A percentile compares a stretch with the other conserved stretches of the same genome.
Conservation (phyloP, 2,329 filamentous ascomycete species). For the Penicillium sp. region DNA sequence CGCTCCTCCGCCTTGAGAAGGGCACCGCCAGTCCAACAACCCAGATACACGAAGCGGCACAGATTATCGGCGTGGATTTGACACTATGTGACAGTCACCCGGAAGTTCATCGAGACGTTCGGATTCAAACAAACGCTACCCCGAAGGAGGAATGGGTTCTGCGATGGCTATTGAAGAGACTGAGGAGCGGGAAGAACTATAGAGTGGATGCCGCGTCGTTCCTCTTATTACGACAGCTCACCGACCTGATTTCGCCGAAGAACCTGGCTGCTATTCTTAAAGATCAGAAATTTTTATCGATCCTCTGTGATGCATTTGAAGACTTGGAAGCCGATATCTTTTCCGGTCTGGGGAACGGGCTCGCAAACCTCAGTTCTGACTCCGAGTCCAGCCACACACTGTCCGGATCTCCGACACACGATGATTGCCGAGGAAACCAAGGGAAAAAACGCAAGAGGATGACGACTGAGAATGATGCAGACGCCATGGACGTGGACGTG, state of each 20-base stretch:
- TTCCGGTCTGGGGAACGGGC: constrained; percentile 20
- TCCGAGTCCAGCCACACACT: constrained; percentile 33
- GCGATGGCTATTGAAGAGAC: constrained; percentile 56
- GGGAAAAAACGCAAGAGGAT: constrained; percentile 35
- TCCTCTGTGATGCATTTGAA: constrained; percentile 58
- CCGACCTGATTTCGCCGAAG: constrained; percentile 61
- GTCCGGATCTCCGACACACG: constrained; percentile 20
- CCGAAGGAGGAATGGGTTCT: constrained; percentile 58
- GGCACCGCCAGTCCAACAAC: constrained; percentile 32
- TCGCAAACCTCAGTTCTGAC: constrained; percentile 21
- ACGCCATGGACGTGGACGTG: constrained; percentile 26
- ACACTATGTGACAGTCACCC: constrained; percentile 26
- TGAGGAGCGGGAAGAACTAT: constrained; percentile 41
- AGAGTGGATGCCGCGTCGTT: constrained; percentile 42
- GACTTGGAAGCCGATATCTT: constrained; percentile 40
- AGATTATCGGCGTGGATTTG: constrained; percentile 37
- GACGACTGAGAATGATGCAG: constrained; percentile 18
- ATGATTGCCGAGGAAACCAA: constrained; percentile 19
- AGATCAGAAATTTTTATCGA: constrained; percentile 57
- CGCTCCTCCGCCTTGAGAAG: constrained; percentile 40
- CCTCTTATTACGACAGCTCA: constrained; percentile 53
- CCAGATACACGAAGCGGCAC: constrained; percentile 37
- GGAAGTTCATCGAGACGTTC: constrained; percentile 21
- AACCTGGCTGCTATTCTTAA: constrained; percentile 63
- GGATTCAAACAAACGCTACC: constrained; percentile 23